A percentile compares a stretch with the other conserved stretches of the same genome.
These are phyloP conservation scores for Wickerhamiella alocasiicola DNA, from an alignment of 805 yeast genomes.

Conservation along the genomic window DNA sequence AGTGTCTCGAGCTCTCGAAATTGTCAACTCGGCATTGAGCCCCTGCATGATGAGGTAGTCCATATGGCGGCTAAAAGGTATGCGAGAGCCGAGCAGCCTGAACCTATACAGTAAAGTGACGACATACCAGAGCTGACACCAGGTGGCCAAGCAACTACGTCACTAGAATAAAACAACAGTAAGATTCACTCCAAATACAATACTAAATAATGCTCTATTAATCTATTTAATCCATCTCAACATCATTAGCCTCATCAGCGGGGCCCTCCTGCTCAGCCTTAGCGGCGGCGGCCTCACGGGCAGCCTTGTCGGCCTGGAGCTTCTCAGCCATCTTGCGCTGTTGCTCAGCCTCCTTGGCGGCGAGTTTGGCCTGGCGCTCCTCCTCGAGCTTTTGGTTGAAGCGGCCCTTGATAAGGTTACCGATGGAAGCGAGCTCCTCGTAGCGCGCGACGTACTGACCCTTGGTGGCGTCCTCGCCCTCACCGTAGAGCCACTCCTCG, in stretches of 20 bases:
- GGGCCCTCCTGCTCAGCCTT: slow-evolving; percentile 31
- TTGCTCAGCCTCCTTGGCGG: slow-evolving; percentile 78
- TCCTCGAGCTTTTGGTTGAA: slow-evolving; percentile 90
- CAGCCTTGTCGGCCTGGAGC: slow-evolving; percentile 66
- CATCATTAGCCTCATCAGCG: slow-evolving; percentile 22
- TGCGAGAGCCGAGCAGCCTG: no score
- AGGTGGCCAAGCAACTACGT: no score
- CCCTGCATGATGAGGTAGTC: no score
- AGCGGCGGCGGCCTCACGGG: slow-evolving; percentile 30
- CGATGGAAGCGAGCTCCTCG: slow-evolving; percentile 90
- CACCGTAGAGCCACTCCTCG: slow-evolving; percentile 98
- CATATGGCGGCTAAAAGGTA: no score
- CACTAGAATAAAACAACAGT: no score
- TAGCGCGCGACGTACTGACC: slow-evolving; percentile 95
- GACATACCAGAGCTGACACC: no score
- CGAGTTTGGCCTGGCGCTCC: slow-evolving; percentile 75
- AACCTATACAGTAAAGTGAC: no score
- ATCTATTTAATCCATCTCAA: slow-evolving; percentile 20
- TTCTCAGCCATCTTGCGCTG: slow-evolving; percentile 74
- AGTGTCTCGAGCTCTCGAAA: no score
- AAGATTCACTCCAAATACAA: no score
- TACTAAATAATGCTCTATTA: no score
- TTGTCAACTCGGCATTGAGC: no score
- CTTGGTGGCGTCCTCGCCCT: slow-evolving; percentile 91
- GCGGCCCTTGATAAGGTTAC: slow-evolving; percentile 92